Base-by-base conservation (phyloP, 106 monocot genomes). In the Alisma plantagoaquatica region DNA sequence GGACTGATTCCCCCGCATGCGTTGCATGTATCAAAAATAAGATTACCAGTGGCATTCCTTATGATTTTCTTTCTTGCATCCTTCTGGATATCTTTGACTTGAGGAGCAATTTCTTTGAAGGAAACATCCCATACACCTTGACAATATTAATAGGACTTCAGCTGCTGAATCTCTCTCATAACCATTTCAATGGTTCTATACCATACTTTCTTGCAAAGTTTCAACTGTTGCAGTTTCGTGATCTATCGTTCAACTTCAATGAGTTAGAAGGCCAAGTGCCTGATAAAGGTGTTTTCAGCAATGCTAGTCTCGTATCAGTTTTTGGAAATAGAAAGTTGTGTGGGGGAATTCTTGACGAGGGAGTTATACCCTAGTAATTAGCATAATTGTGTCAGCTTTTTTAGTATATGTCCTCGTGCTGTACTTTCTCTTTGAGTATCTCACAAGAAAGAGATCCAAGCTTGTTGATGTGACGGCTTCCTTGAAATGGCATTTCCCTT, bases 221-320 rank as follows among this genome's bases (percentile, higher is more conserved):
- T 2, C 18, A 2, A 5, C 1, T 12, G 3, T 33, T 54, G 0
- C 54, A 31, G 19, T 31, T 27, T 2, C 17, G 31, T 10, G 19
- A 54, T 18, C 32, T 54, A 17, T 54, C 54, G 1, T 54, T 54
- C 54, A n/a, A n/a, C n/a, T n/a, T n/a, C n/a, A 54, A 54, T 54
- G 32, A 54, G 19, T 33, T 54, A 1, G 2, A 31, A 10, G 60
- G 60, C 12, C 11, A 60, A 6, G 21, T 60, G 1, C 60, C 60
- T 16, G 47, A 2, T 8, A 21, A 12, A 11, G 60, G 60, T 31
- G 15, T 47, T 29, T 60, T 60, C 10, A 47, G 29, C 2, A 47
- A 60, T 32, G 6, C 26, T 0, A 47, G 30, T 17, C 4, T 21
- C 5, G 29, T 47, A 31, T 60, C 60, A 0, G n/a, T 60, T 25